Conservation (phyloP, 257 asterid genomes). For the Datura wrightii region DNA sequence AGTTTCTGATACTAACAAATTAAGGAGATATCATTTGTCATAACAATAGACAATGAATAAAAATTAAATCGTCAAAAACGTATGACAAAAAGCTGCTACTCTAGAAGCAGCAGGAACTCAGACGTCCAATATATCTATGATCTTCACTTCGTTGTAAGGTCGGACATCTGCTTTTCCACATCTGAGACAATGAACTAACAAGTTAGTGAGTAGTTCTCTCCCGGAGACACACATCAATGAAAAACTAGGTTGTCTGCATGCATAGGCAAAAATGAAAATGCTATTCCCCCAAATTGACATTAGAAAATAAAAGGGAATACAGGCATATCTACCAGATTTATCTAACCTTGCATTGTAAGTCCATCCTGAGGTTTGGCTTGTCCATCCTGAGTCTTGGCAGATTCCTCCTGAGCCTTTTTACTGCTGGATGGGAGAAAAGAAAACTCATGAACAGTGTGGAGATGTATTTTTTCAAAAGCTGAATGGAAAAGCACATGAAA, state of each 20-base stretch:
- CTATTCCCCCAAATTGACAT: not conserved
- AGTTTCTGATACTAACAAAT: conserved; percentile 21
- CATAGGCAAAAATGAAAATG: not conserved
- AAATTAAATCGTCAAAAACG: not conserved
- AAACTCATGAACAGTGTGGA: not conserved
- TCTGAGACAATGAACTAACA: not conserved
- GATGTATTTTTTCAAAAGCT: not conserved
- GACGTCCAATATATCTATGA: not conserved
- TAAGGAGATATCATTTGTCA: conserved; percentile 20
- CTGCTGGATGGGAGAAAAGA: conserved; percentile 38
- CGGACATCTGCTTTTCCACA: conserved; percentile 18
- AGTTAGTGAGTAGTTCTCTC: not conserved
- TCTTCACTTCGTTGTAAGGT: not conserved
- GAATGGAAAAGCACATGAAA: not conserved
- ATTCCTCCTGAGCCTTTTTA: conserved; percentile 40
- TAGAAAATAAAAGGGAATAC: not conserved
- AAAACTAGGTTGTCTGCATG: not conserved
- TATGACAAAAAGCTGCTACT: not conserved
- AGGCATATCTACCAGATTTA: conserved; percentile 4
- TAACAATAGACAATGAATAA: not conserved
- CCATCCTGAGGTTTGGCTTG: conserved; percentile 43
- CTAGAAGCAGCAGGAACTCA: not conserved
- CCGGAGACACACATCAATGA: not conserved
- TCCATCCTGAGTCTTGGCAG: conserved; percentile 26
- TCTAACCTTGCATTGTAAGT: conserved; percentile 44